phyloP scores from a whole-genome alignment of 2,329 filamentous ascomycete species.

The Aureobasidium melanogenum region DNA sequence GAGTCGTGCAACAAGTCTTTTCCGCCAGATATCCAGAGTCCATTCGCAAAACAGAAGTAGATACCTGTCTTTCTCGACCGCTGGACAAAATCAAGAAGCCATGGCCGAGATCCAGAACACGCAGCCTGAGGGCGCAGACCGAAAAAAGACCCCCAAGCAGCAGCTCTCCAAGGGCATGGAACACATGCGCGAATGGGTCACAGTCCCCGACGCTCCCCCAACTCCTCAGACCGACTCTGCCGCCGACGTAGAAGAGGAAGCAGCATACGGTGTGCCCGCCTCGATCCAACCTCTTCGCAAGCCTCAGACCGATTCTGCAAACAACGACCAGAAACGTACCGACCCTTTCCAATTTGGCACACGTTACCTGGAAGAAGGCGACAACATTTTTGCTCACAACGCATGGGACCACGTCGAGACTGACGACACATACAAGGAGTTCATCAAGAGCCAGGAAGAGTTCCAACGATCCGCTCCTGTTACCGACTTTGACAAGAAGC shows the following conservation, averaged over 20 bases:
- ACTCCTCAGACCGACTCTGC: conserved; percentile 12
- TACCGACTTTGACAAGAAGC: conserved; percentile 83
- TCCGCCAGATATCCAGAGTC: neutral
- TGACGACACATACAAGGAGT: conserved; percentile 78
- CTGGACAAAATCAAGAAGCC: neutral
- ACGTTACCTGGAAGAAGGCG: conserved; percentile 70
- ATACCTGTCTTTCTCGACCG: neutral
- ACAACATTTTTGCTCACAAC: conserved; percentile 94
- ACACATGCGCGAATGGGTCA: conserved; percentile 42
- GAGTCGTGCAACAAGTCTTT: neutral
- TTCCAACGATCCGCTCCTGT: conserved; percentile 81
- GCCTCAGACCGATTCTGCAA: conserved; percentile 53
- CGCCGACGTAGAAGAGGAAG: conserved; percentile 18
- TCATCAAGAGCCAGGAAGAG: conserved; percentile 73
- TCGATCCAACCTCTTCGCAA: conserved; percentile 37
- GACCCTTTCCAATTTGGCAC: conserved; percentile 96
- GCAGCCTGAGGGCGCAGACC: neutral
- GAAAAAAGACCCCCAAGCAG: conserved; percentile 26
- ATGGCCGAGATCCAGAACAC: neutral
- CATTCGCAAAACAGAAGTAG: neutral
- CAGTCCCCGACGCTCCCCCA: conserved; percentile 28
- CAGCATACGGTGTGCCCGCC: conserved; percentile 43
- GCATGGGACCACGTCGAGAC: conserved; percentile 98
- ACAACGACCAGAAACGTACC: conserved; percentile 72
- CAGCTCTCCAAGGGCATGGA: conserved; percentile 45